These are phyloP conservation scores for Olyra latifolia DNA, from an alignment of 176 grass and related monocot species.

Conservation along the genomic window DNA sequence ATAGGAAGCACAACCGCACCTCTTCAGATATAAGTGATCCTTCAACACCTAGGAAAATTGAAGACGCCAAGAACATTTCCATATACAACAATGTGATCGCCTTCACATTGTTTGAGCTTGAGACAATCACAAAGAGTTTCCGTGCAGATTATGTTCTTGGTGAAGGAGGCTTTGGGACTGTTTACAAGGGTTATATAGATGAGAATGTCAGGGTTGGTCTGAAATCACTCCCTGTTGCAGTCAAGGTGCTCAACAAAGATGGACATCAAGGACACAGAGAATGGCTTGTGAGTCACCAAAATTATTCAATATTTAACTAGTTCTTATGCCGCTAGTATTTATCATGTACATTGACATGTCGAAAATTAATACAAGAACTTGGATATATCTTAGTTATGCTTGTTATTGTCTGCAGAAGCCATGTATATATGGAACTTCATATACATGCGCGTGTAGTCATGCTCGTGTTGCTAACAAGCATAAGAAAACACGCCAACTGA, in stretches of 20 bases:
- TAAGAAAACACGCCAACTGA: background rate
- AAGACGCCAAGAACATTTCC: slow-evolving; percentile 89
- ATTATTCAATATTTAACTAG: slow-evolving; percentile 19
- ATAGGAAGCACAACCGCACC: slow-evolving; percentile 63
- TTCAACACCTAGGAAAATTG: slow-evolving; percentile 69
- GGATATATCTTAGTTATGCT: background rate
- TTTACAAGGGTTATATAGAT: slow-evolving; percentile 99
- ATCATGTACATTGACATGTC: slow-evolving; percentile 1
- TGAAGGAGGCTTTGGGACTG: slow-evolving; percentile 95
- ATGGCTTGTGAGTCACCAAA: slow-evolving; percentile 96
- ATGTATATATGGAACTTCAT: background rate
- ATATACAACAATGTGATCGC: slow-evolving; percentile 96
- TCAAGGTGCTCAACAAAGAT: slow-evolving; percentile 98
- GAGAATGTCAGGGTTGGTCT: slow-evolving; percentile 97
- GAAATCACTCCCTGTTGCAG: slow-evolving; percentile 92
- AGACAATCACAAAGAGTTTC: slow-evolving; percentile 98
- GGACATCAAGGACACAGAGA: slow-evolving; percentile 97
- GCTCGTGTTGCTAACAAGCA: slow-evolving; percentile 3
- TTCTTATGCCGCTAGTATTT: background rate
- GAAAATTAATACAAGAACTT: slow-evolving; percentile 6
- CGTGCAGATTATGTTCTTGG: slow-evolving; percentile 92
- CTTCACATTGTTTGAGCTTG: slow-evolving; percentile 95
- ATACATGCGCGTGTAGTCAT: background rate
- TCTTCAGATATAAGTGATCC: slow-evolving; percentile 81
- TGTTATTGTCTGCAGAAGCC: background rate